Base-by-base conservation (phyloP, 208 protist genomes). In the Leishmania mexicana region DNA sequence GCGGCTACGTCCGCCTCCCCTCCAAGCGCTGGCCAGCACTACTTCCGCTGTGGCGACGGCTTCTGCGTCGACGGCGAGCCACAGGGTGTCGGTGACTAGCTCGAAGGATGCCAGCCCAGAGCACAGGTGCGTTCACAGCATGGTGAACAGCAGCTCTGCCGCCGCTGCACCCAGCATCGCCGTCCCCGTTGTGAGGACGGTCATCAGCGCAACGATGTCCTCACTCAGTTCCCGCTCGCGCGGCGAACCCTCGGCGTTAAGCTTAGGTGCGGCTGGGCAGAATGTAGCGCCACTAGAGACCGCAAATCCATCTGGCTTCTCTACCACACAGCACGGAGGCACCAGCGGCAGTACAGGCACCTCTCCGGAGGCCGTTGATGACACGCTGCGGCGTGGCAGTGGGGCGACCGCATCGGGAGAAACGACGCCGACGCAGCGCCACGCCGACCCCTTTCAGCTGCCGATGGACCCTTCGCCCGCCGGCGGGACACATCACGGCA, bases 1-100 rank as follows among this genome's bases (percentile, higher is more conserved):
- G 42, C 70, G 35, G 51, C 51, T 64, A 42, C 73, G 49, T 38
- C 73, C 73, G 17, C 73, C 73, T 24, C 21, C 73, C 31, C 73
- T 76, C 13, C 49, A 62, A 35, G 31, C 31, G 13, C 53, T 51
- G 15, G 5, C 53, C 31, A 76, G 28, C 71, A 38, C 45, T 57
- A 15, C 71, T 35, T 49, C 31, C 38, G 31, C 51, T 58, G 72
- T 21, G 2, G 24, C 51, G 24, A 11, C 49, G 31, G 38, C 49
- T 3, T 76, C 72, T 21, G 72, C 31, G n/a, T 76, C 73, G 49
- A 24, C 31, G 49, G 35, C 38, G 31, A 62, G 35, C 73, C 28
- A 40, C 53, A 53, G 53, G 49, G 11, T 13, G 19, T 2, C 21
- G 19, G 38, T 19, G 53, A 77, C 1, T 1, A 47, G 49, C 49